Base-by-base conservation (phyloP, 768 basidiomycete species). In the Boletus subparvulus region DNA sequence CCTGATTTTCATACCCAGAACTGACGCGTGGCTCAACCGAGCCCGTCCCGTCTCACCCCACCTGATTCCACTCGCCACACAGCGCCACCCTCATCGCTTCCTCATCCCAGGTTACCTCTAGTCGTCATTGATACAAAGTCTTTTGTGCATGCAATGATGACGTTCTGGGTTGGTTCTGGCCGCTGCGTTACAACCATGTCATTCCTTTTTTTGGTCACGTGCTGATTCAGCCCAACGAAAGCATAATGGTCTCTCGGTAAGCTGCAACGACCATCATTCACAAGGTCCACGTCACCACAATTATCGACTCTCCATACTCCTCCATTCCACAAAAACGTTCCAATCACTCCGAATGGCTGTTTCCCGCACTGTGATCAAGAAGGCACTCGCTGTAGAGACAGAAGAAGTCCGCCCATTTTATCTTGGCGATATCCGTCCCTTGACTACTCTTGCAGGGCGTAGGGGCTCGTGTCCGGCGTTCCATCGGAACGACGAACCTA, bases 381-480 rank as follows among this genome's bases (percentile, higher is more conserved):
- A 83, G 54, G 89, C 95, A 3, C 75, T 88, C 12, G 87, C 94
- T 0, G 75, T 87, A 17, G 91, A 92, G 68, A 85, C 83, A 3
- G 74, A 84, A 11, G 90, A 90, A 77, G 88, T 86, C 26, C 35
- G 69, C 52, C 3, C 40, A 1, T n/a, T n/a, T 21, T 2, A 17
- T 30, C 17, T 9, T 4, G 4, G 0, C 14, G 4, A 28, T 44
- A 41, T 44, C 50, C 24, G 39, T 58, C 39, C 45, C 33, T 50
- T 48, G 11, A 59, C 45, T 3, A 2, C 5, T 14, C 35, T 11
- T 16, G 7, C 55, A 90, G 87, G 92, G 94, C 10, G 88, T 75
- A 3, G 92, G 92, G 7, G 94, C 89, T 17, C 76, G 80, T 49
- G 96, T 98, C 21, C 81, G 94, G 55, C 79, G 96, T 47, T 90